phyloP scores from a whole-genome alignment of 805 yeast genomes.

The Saturnispora silvae region DNA sequence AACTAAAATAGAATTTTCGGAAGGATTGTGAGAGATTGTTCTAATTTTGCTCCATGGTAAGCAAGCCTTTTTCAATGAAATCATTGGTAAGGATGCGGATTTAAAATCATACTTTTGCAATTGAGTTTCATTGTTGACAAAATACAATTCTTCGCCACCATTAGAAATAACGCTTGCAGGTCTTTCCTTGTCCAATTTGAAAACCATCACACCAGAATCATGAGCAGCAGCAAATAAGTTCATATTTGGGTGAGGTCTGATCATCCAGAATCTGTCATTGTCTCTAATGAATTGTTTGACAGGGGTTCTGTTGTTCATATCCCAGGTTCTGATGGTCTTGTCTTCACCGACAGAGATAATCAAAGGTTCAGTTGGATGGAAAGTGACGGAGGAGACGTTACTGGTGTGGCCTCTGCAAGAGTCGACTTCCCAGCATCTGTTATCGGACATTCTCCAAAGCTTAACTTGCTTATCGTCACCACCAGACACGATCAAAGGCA shows the following conservation, averaged over 20 bases:
- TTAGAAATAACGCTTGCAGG: slow-evolving; percentile 46
- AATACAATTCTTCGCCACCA: slow-evolving; percentile 52
- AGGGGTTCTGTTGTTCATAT: slow-evolving; percentile 83
- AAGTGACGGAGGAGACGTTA: slow-evolving; percentile 77
- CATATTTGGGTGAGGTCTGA: slow-evolving; percentile 80
- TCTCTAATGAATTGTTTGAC: slow-evolving; percentile 92
- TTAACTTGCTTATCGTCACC: slow-evolving; percentile 94
- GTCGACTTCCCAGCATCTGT: slow-evolving; percentile 98
- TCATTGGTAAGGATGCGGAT: slow-evolving; percentile 63
- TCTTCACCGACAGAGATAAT: slow-evolving; percentile 93
- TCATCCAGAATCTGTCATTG: slow-evolving; percentile 87
- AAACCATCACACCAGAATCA: slow-evolving; percentile 96
- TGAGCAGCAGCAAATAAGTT: slow-evolving; percentile 94
- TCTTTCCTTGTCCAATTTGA: slow-evolving; percentile 94
- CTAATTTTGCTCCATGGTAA: slow-evolving; percentile 79
- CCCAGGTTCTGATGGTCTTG: slow-evolving; percentile 95
- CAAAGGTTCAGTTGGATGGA: slow-evolving; percentile 89
- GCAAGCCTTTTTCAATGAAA: slow-evolving; percentile 77
- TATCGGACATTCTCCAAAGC: slow-evolving; percentile 95
- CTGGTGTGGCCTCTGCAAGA: slow-evolving; percentile 97
- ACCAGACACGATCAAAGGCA: slow-evolving; percentile 89
- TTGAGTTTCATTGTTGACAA: slow-evolving; percentile 75
- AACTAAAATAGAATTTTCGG: slow-evolving; percentile 77
- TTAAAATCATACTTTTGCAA: slow-evolving; percentile 70
- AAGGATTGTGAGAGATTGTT: slow-evolving; percentile 80